Percentiles rank a stretch among this genome's conserved stretches.
Evolutionary conservation across 2,329 filamentous ascomycete species (phyloP).

Genomic region (Diplocarpon rosae): DNA sequence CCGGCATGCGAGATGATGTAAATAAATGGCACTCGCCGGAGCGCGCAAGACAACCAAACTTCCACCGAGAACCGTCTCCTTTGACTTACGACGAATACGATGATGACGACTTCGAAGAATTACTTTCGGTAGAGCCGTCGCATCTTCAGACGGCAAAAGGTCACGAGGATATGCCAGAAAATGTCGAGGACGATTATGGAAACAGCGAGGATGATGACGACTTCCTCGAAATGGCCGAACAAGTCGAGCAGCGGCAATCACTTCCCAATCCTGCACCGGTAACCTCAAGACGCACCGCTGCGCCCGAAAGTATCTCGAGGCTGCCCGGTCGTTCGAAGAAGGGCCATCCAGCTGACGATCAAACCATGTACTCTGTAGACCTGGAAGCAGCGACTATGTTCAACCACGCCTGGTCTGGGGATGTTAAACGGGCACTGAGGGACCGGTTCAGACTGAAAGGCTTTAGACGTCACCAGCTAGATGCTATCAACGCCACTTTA

Average conservation of each 20-base stretch:
- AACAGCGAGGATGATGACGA: constrained; percentile 12
- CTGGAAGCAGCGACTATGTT: constrained; percentile 40
- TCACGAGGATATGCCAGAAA: not conserved
- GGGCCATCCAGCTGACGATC: constrained; percentile 5
- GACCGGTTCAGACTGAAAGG: constrained; percentile 75
- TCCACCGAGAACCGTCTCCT: constrained; percentile 13
- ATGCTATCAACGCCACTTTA: constrained; percentile 91
- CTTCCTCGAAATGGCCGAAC: constrained; percentile 32
- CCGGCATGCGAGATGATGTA: not conserved
- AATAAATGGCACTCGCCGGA: not conserved
- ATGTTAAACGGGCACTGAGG: constrained; percentile 71
- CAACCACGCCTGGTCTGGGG: constrained; percentile 70
- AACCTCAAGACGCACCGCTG: constrained; percentile 5
- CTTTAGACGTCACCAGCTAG: constrained; percentile 83
- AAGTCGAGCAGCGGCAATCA: constrained; percentile 30
- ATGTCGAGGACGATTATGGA: constrained; percentile 12
- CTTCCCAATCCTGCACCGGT: constrained; percentile 6
- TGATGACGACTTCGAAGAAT: constrained; percentile 17
- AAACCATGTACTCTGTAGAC: constrained; percentile 26
- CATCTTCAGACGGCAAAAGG: constrained; percentile 7
- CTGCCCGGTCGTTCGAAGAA: constrained; percentile 9
- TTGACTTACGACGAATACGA: constrained; percentile 17
- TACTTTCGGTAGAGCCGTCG: constrained; percentile 20
- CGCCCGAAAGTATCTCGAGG: constrained; percentile 4
- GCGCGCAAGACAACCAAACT: constrained; percentile 14